Conservation (phyloP, 257 asterid species). For the Eucommia ulmoides region DNA sequence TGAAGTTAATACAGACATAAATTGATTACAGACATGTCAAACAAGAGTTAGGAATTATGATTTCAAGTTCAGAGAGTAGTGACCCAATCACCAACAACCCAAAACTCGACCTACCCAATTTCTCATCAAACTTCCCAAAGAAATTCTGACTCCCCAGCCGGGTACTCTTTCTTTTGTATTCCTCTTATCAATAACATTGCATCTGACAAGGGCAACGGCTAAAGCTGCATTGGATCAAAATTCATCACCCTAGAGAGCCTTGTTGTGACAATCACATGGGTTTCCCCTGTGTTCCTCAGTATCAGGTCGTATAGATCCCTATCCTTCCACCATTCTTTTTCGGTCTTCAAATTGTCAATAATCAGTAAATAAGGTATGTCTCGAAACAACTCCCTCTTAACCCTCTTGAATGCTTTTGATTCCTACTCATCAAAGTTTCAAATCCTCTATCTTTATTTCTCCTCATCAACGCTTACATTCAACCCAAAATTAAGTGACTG, state of each 20-base stretch:
- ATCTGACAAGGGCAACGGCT: constrained; percentile 39
- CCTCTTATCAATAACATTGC: constrained; percentile 55
- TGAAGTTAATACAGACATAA: too few relatives aligned
- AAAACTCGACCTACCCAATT: constrained; percentile 50
- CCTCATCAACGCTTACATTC: constrained; percentile 84
- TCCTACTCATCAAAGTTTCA: constrained; percentile 81
- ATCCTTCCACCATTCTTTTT: constrained; percentile 95
- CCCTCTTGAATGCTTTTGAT: constrained; percentile 69
- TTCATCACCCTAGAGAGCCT: constrained; percentile 50
- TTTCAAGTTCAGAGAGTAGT: constrained; percentile 45
- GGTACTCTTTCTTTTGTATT: constrained; percentile 47
- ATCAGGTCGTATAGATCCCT: constrained; percentile 71
- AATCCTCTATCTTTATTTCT: constrained; percentile 68
- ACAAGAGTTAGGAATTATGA: too few relatives aligned
- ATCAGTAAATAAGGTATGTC: constrained; percentile 83
- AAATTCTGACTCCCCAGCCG: constrained; percentile 37
- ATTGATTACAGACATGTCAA: too few relatives aligned
- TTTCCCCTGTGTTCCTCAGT: constrained; percentile 74
- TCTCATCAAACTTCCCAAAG: constrained; percentile 53
- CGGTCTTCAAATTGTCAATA: constrained; percentile 65
- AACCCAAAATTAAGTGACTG: constrained; percentile 44
- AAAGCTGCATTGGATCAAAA: constrained; percentile 63
- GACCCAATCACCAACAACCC: constrained; percentile 63
- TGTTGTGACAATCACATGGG: constrained; percentile 74
- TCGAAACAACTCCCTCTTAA: constrained; percentile 62